Conservation (phyloP, 2,329 filamentous ascomycete species). For the Ceratocystis destructans region DNA sequence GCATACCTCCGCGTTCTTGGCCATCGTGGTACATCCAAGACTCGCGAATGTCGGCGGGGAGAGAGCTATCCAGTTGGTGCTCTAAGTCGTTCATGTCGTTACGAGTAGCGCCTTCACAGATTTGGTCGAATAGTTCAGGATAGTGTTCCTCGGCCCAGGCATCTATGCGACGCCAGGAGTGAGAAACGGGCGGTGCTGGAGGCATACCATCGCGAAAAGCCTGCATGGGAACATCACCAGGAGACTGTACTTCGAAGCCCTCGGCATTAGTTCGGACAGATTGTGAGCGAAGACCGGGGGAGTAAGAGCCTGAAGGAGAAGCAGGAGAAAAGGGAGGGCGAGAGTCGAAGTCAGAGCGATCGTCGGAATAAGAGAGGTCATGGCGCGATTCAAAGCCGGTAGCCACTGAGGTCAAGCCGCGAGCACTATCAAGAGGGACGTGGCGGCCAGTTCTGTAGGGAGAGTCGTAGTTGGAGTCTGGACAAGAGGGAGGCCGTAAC, state of each 20-base stretch:
- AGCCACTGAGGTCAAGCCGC: conserved; percentile 73
- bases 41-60: conserved; percentile 86
- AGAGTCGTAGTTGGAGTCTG: conserved; percentile 86
- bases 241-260: conserved; percentile 55
- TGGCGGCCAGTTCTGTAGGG: conserved; percentile 84
- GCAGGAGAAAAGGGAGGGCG: conserved; percentile 32
- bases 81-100: conserved; percentile 97
- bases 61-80: conserved; percentile 84
- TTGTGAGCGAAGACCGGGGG: conserved; percentile 75
- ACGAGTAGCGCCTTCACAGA: conserved; percentile 78
- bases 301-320: conserved; percentile 51
- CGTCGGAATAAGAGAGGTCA: conserved; percentile 59
- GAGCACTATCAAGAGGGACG: conserved; percentile 72
- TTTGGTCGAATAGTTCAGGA: conserved; percentile 81
- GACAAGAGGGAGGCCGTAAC: conserved; percentile 4
- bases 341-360: conserved; percentile 30
- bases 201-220: conserved; percentile 84
- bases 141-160: conserved; percentile 91
- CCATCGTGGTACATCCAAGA: conserved; percentile 85
- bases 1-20: conserved; percentile 84
- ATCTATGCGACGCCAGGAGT: conserved; percentile 93
- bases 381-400: conserved; percentile 80
- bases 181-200: conserved; percentile 70
- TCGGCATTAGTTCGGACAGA: conserved; percentile 50
- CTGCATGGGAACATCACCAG: conserved; percentile 90